Base-by-base conservation (phyloP, 306 rosid genomes). In the Sphenostylis stenocarpa region DNA sequence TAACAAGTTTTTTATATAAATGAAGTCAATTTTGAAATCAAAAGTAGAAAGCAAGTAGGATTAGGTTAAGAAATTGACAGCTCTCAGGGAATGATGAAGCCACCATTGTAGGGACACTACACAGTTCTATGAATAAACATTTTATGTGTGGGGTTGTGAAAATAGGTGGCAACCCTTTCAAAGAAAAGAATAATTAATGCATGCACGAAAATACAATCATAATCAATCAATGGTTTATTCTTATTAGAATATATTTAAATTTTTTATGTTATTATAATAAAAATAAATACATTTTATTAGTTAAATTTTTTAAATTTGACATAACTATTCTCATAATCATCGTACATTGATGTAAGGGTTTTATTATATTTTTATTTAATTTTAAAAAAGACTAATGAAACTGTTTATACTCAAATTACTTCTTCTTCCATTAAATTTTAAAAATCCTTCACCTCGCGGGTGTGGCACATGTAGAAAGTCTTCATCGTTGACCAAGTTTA, bases 61-160 rank as follows among this genome's bases (percentile, higher is more conserved):
- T 58, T 81, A 81, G 84, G 81, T 61, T 48, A 13, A 81, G 39
- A 75, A 39, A 5, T 80, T 51, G 84, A 81, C 72, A 60, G 39
- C 44, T 21, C 52, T 17, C 16, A 43, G 2, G 5, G 33, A 38
- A 49, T 29, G 39, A 78, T 70, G 21, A 31, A 55, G 69, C 69
- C 79, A 66, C 39, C 60, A 36, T 14, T 26, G 77, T 67, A 62
- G 77, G 85, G 64, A 26, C 44, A 33, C 49, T 38, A 48, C 15
- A 80, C 17, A 10, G 69, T 68, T 81, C 24, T 67, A 43, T 31
- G 31, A 21, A 41, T 23, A 65, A 66, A 34, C n/a, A n/a, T n/a
- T n/a, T n/a, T n/a, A n/a, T 4, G 2, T 57, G 71, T 13, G 33
- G 45, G 48, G 44, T 33, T 57, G 19, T 57, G 77, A 24, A 58